Percentiles rank a stretch among this genome's conserved stretches.
Conservation (phyloP, 2,329 filamentous ascomycete species). For the Microcyclospora pomicola region DNA sequence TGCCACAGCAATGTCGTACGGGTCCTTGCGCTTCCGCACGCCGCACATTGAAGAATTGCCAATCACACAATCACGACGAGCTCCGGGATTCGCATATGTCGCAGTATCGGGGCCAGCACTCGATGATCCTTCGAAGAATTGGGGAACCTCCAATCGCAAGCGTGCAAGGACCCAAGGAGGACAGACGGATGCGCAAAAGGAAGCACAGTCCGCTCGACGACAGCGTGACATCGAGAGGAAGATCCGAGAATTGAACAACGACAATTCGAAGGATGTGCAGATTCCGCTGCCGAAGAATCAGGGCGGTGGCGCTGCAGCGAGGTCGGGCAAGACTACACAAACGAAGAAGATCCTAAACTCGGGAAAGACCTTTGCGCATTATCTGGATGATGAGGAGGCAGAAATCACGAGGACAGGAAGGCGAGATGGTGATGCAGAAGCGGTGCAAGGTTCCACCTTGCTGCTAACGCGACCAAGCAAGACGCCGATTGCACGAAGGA, state of each 20-base stretch:
- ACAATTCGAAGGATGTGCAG: slow-evolving; percentile 51
- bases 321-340: slow-evolving; percentile 48
- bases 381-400: slow-evolving; percentile 67
- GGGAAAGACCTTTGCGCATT: slow-evolving; percentile 72
- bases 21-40: slow-evolving; percentile 31
- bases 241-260: slow-evolving; percentile 67
- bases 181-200: slow-evolving; percentile 25
- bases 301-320: slow-evolving; percentile 26
- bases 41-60: slow-evolving; percentile 73
- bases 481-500: slow-evolving; percentile 21
- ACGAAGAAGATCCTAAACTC: slow-evolving; percentile 66
- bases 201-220: slow-evolving; percentile 66
- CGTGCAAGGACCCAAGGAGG: slow-evolving; percentile 45
- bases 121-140: slow-evolving; percentile 37
- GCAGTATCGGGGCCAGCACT: slow-evolving; percentile 54
- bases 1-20: slow-evolving; percentile 7
- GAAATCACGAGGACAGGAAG: slow-evolving; percentile 27
- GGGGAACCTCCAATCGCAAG: slow-evolving; percentile 42
- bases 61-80: slow-evolving; percentile 46
- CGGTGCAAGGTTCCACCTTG: slow-evolving; percentile 2
- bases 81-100: slow-evolving; percentile 87
- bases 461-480: slow-evolving; percentile 19
- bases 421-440: slow-evolving; percentile 14
- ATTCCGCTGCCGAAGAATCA: slow-evolving; percentile 48
- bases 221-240: slow-evolving; percentile 70